Base-by-base conservation (phyloP, 2,329 filamentous ascomycete species). In the Colletotrichum gloeosporioides region DNA sequence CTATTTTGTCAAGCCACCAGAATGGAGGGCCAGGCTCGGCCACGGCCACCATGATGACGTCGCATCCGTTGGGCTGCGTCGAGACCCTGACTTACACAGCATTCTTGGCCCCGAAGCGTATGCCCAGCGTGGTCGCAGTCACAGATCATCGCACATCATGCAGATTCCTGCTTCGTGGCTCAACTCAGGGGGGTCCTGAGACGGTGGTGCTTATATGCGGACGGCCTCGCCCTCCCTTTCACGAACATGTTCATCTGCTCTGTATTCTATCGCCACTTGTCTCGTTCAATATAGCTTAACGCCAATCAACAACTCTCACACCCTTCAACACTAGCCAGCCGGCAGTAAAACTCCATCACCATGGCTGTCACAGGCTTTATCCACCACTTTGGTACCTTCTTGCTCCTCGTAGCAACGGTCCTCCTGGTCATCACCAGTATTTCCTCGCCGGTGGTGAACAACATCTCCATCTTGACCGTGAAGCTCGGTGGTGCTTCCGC, bases 381-480 rank as follows among this genome's bases (percentile, higher is more conserved):
- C 78, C 90, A 91, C 83, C 88, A 92, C 81, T 82, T 92, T 70
- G 91, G 91, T 82, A 89, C 90, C 32, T 88, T 91, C 78, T 82
- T 93, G 79, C 86, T 93, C 65, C 87, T 93, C 73, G 84, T 85
- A 44, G 86, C 91, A 59, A 86, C 88, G 62, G 84, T 92, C 69
- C 87, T 93, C 65, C 87, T 93, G 73, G 82, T 93, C 75, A 85
- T 93, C 77, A 89, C 90, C 72, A 88, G 87, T 77, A 90, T 93
- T 77, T 90, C 91, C 4, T 85, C 91, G 0, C 92, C 92, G 10
- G 89, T 93, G 59, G 87, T 92, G 78, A 86, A 91, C 79, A 79
- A 88, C 78, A 86, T 93, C 59, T 84, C 87, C 61, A 83, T 93
- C 49, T 82, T 93, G 72, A 88, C 87, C 73, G 87, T 93, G 75